A percentile compares a stretch with the other conserved stretches of the same genome.
Conservation (phyloP, 169 alveolate species). For the Besnoitia besnoiti region DNA sequence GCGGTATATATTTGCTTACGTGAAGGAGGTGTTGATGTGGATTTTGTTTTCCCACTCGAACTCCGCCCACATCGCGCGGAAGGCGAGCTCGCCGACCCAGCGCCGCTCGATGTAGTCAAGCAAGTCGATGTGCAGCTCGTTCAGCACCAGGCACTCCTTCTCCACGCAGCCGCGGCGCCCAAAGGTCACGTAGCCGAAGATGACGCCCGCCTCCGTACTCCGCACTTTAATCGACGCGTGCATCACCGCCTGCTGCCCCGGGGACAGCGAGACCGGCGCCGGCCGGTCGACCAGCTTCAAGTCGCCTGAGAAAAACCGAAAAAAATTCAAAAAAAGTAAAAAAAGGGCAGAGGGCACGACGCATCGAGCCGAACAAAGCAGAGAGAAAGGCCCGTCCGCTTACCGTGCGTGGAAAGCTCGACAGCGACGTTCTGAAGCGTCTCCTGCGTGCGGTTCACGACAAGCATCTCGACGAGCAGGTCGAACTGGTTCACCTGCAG, state of each 20-base stretch:
- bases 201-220: conserved; percentile 90
- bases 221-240: conserved; percentile 79
- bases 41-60: conserved; percentile 94
- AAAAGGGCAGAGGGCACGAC: not conserved
- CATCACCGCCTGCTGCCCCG: conserved; percentile 74
- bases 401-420: conserved; percentile 88
- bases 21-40: conserved; percentile 67
- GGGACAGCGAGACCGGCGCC: conserved; percentile 80
- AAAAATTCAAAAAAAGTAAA: too few relatives aligned
- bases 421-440: conserved; percentile 87
- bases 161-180: conserved; percentile 78
- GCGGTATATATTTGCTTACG: too few relatives aligned
- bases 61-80: conserved; percentile 92
- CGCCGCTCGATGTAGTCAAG: conserved; percentile 86
- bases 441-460: conserved; percentile 84
- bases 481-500: conserved; percentile 89
- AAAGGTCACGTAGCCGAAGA: conserved; percentile 93
- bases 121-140: conserved; percentile 87
- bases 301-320: conserved; percentile 46
- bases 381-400: not conserved
- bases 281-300: conserved; percentile 86
- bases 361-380: not conserved
- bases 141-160: conserved; percentile 79
- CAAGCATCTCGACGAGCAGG: conserved; percentile 83
- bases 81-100: conserved; percentile 81